Evolutionary conservation across 1,284 basidiomycete genomes (phyloP).

Genomic region (Pulchroboletus neoregius): DNA sequence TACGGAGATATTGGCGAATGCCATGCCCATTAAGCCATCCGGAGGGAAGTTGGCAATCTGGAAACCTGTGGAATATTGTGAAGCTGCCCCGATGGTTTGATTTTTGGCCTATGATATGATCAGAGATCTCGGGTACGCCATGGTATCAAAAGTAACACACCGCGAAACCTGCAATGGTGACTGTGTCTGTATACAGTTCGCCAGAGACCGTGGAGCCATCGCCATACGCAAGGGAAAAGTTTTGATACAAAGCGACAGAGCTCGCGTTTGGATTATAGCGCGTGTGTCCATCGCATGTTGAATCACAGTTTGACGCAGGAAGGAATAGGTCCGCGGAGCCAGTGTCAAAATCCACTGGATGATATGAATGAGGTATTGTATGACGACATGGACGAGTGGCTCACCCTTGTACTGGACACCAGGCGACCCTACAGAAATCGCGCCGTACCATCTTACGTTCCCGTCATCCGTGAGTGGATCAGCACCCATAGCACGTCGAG

Average conservation of each 20-base stretch:
- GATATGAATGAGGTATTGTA: background rate
- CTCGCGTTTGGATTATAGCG: conserved; percentile 34
- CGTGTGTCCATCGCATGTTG: conserved; percentile 35
- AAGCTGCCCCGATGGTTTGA: conserved; percentile 26
- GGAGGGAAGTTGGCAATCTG: conserved; percentile 11
- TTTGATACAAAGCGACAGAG: conserved; percentile 23
- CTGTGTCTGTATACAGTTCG: conserved; percentile 35
- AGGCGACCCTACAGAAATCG: conserved; percentile 24
- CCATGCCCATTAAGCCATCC: conserved; percentile 31
- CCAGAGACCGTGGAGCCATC: conserved; percentile 36
- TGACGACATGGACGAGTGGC: background rate
- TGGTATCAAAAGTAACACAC: conserved; percentile 12
- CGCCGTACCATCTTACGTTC: conserved; percentile 26
- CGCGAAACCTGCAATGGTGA: conserved; percentile 25
- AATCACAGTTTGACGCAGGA: conserved; percentile 26
- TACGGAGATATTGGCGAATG: conserved; percentile 19
- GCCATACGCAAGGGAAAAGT: conserved; percentile 33
- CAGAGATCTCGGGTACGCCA: background rate
- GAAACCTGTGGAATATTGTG: conserved; percentile 20
- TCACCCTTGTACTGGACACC: conserved; percentile 18
- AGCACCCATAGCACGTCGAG: conserved; percentile 9
- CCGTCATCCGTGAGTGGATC: conserved; percentile 15
- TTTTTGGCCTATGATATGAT: conserved; percentile 16
- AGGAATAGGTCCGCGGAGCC: conserved; percentile 40
- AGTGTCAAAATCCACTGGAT: conserved; percentile 43